Percentiles rank a stretch among this genome's conserved stretches.
These are phyloP conservation scores for Puccinia hordei DNA, from an alignment of 1,284 basidiomycete species.

Conservation along the genomic window DNA sequence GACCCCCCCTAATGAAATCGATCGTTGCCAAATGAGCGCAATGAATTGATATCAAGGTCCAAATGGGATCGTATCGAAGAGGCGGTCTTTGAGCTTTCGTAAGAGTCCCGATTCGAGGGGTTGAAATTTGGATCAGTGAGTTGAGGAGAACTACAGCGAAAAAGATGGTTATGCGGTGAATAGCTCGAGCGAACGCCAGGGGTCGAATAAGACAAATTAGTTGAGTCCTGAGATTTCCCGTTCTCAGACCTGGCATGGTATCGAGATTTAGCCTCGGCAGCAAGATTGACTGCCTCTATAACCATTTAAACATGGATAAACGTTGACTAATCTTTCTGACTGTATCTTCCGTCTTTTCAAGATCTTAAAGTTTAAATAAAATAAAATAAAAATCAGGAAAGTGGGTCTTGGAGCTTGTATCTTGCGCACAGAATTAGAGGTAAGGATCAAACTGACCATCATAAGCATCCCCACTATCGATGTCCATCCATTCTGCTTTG, in stretches of 20 bases:
- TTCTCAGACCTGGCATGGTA: neutral
- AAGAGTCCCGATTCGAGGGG: neutral
- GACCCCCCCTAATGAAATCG: neutral
- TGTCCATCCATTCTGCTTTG: slow-evolving; percentile 38
- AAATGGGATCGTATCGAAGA: neutral
- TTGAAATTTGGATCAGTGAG: neutral
- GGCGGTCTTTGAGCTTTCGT: neutral
- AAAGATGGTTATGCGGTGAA: neutral
- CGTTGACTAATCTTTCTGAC: slow-evolving; percentile 19
- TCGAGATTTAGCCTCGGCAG: slow-evolving; percentile 1
- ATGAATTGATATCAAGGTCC: neutral
- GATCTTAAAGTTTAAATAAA: neutral
- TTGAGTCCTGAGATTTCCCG: neutral
- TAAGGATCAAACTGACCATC: slow-evolving; percentile 9
- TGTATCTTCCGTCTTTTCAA: slow-evolving; percentile 14
- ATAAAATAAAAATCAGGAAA: too few species aligned
- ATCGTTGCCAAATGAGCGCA: neutral
- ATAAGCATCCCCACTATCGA: slow-evolving; percentile 27
- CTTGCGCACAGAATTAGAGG: neutral
- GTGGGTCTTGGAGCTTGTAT: neutral
- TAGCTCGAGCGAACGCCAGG: neutral
- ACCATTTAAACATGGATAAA: neutral
- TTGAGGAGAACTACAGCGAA: neutral
- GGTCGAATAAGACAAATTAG: too few species aligned
- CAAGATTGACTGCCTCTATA: neutral